Base-by-base conservation (phyloP, 768 basidiomycete species). In the Steccherinum ochraceum region DNA sequence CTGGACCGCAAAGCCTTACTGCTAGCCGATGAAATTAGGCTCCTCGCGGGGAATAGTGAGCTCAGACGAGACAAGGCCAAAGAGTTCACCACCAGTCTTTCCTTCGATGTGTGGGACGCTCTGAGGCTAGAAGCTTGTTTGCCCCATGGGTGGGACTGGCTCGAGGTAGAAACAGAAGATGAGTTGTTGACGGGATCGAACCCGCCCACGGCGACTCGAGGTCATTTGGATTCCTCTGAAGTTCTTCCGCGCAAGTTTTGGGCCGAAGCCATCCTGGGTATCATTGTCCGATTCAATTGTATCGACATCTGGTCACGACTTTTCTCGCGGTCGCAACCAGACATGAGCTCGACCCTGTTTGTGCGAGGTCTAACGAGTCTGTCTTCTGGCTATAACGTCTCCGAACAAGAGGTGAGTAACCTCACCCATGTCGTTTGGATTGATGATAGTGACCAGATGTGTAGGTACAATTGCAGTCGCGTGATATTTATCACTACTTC, bases 41-140 rank as follows among this genome's bases (percentile, higher is more conserved):
- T 35, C 30, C n/a, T n/a, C n/a, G n/a, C n/a, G 25, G 50, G 44
- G 57, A 35, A 67, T 16, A 66, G 71, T 25, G 56, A 58, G n/a
- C 66, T 62, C 12, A 69, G 80, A 50, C 64, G 69, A 40, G 64
- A 66, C 24, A 59, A 63, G 52, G 77, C 76, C 12, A 60, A 67
- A 41, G 61, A 65, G 30, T 52, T 81, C 12, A 64, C 60, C 20
- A 60, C 67, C 16, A 63, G 62, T 30, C 63, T 74, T 55, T 70
- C 69, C 7, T 72, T 78, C 54, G 83, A 83, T 52, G 71, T 76
- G 30, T 83, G 79, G 79, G 77, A 82, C 57, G 73, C 62, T 13
- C 59, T 84, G 49, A 69, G 74, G 18, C 55, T 69, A 11, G 72
- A 75, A 56, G 59, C 67, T 24, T 56, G 62, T 19, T 64, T 66